Evolutionary conservation across 441 rosid genomes (phyloP).

Genomic region (Croton laevigatus): DNA sequence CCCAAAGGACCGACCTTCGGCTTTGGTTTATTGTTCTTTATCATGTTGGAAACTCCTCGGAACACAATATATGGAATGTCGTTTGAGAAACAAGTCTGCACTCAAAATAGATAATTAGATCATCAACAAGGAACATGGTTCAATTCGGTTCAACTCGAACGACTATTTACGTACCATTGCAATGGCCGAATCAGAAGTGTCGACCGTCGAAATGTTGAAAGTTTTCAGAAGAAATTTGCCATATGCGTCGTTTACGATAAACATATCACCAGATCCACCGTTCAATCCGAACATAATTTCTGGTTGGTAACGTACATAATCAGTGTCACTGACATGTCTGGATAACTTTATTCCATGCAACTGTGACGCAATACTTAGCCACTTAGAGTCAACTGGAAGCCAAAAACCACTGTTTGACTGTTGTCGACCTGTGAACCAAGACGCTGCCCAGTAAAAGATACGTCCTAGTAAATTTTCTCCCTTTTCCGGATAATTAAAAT

Average conservation of each 20-base stretch:
- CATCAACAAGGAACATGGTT: too few relatives aligned
- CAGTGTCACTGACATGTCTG: not conserved
- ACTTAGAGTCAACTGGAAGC: not conserved
- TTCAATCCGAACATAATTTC: not conserved
- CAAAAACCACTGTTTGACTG: not conserved
- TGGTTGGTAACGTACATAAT: not conserved
- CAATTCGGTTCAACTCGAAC: not conserved
- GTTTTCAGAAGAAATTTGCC: not conserved
- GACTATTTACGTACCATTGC: not conserved
- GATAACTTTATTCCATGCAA: not conserved
- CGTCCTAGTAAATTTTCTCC: conserved; percentile 8
- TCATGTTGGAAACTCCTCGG: conserved; percentile 11
- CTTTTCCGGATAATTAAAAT: conserved; percentile 1
- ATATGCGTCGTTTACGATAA: not conserved
- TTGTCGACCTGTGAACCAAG: not conserved
- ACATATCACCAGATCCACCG: not conserved
- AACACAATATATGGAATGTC: not conserved
- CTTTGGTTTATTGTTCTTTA: too few relatives aligned
- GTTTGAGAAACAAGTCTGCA: conserved; percentile 5
- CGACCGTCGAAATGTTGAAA: not conserved
- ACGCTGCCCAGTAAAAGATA: not conserved
- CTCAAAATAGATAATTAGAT: not conserved
- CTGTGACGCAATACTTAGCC: too few relatives aligned
- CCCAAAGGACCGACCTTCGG: too few relatives aligned
- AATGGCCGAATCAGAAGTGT: not conserved